phyloP scores from a whole-genome alignment of 2,329 filamentous ascomycete genomes.

The Thielaviopsis cerberus region DNA sequence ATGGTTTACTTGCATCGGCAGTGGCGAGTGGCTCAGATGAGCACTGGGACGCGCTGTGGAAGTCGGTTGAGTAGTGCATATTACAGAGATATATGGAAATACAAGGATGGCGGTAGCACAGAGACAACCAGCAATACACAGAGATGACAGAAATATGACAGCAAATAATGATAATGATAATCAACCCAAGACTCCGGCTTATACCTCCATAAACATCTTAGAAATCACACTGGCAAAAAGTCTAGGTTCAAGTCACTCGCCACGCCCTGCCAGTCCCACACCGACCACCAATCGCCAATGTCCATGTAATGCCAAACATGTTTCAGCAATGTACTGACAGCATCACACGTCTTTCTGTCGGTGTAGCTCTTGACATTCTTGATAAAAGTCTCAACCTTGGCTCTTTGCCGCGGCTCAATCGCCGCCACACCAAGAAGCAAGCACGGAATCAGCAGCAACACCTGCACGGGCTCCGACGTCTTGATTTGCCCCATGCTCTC shows the following conservation, averaged over 20 bases:
- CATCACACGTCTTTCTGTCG: slow-evolving; percentile 38
- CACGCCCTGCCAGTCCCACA: slow-evolving; percentile 47
- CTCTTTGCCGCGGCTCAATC: slow-evolving; percentile 33
- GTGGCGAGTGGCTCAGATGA: slow-evolving; percentile 12
- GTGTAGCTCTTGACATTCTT: slow-evolving; percentile 37
- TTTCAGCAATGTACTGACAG: slow-evolving; percentile 34
- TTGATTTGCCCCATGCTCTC: slow-evolving; percentile 35
- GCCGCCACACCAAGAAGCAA: slow-evolving; percentile 42
- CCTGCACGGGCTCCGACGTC: slow-evolving; percentile 39
- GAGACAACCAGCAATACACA: too few species aligned
- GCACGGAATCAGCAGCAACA: slow-evolving; percentile 40
- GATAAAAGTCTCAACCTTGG: slow-evolving; percentile 32
- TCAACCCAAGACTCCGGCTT: background rate
- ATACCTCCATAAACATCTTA: slow-evolving; percentile 6
- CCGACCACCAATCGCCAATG: slow-evolving; percentile 34
- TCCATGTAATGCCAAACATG: slow-evolving; percentile 43
- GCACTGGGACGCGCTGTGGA: slow-evolving; percentile 17
- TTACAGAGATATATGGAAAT: too few species aligned
- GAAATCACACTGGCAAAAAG: slow-evolving; percentile 30
- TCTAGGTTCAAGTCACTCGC: slow-evolving; percentile 34
- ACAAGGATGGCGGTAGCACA: too few species aligned
- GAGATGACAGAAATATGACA: too few species aligned
- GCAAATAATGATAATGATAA: background rate
- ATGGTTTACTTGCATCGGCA: slow-evolving; percentile 16
- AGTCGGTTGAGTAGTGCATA: slow-evolving; percentile 19